These are phyloP conservation scores for Microcyclosporella mali DNA, from an alignment of 2,329 filamentous ascomycete species.

Conservation along the genomic window DNA sequence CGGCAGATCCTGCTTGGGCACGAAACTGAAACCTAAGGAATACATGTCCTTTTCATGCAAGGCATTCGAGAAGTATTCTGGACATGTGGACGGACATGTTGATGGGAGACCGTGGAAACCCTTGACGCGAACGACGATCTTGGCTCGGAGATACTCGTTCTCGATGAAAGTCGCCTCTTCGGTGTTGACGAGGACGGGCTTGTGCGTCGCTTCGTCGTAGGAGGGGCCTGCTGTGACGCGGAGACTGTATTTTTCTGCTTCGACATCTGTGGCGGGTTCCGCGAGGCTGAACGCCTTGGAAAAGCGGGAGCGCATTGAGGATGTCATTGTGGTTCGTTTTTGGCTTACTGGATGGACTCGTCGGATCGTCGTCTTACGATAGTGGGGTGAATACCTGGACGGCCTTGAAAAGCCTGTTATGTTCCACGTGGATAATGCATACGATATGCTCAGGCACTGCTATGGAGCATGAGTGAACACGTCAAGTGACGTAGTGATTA, in stretches of 20 bases:
- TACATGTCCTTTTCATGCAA: conserved; percentile 73
- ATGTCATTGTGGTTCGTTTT: conserved; percentile 1
- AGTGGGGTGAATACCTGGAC: too few relatives aligned
- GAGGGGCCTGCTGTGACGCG: conserved; percentile 71
- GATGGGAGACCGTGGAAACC: conserved; percentile 59
- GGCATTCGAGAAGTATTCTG: conserved; percentile 68
- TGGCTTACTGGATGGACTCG: not conserved
- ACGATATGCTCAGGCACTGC: too few relatives aligned
- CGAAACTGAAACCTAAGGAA: conserved; percentile 72
- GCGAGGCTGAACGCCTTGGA: conserved; percentile 9
- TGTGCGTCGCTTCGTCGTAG: conserved; percentile 65
- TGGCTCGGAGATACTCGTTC: conserved; percentile 57
- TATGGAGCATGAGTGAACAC: too few relatives aligned
- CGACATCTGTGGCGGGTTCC: conserved; percentile 25
- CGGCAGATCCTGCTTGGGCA: conserved; percentile 58
- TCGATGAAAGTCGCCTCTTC: conserved; percentile 53
- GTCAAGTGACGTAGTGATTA: not conserved
- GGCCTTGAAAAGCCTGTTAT: too few relatives aligned
- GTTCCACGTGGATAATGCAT: too few relatives aligned
- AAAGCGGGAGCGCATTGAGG: not conserved
- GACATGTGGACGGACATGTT: conserved; percentile 56
- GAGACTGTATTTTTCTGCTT: conserved; percentile 62
- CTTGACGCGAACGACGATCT: conserved; percentile 70
- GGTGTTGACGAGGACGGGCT: conserved; percentile 68
- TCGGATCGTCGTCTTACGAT: too few relatives aligned